Conservation (phyloP, 2,329 filamentous ascomycete species). For the Pseudopithomyces maydicus region DNA sequence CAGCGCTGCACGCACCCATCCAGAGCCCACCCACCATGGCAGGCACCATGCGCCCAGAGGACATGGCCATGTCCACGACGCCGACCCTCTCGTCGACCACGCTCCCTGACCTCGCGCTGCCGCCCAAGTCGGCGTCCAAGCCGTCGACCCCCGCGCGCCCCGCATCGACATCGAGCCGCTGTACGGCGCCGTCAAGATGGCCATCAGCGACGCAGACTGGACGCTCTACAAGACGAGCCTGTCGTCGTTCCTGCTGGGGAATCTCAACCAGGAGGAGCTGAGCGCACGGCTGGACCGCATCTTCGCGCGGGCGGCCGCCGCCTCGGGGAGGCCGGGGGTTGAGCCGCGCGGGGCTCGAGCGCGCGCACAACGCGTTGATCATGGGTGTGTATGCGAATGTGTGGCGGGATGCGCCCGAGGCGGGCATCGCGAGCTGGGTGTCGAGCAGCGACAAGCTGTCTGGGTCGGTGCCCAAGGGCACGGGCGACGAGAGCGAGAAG, state of each 20-base stretch:
- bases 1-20: not conserved
- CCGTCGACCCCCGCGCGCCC: slow-evolving; percentile 57
- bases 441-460: slow-evolving; percentile 74
- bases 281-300: slow-evolving; percentile 61
- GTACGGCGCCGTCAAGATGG: slow-evolving; percentile 64
- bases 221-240: slow-evolving; percentile 64
- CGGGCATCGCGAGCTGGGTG: slow-evolving; percentile 68
- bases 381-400: slow-evolving; percentile 64
- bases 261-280: slow-evolving; percentile 67
- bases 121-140: slow-evolving; percentile 54
- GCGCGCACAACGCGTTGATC: slow-evolving; percentile 67
- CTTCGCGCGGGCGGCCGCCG: slow-evolving; percentile 36
- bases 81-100: slow-evolving; percentile 40
- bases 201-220: slow-evolving; percentile 63
- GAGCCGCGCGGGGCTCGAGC: slow-evolving; percentile 57
- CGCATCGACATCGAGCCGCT: slow-evolving; percentile 67
- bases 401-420: slow-evolving; percentile 64
- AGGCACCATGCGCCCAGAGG: slow-evolving; percentile 44
- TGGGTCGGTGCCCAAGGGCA: slow-evolving; percentile 69
- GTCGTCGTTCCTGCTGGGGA: slow-evolving; percentile 62
- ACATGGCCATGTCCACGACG: slow-evolving; percentile 40
- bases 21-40: slow-evolving; percentile 35
- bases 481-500: slow-evolving; percentile 66
- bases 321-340: not conserved
- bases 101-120: slow-evolving; percentile 32